These are phyloP conservation scores for Aureobasidium lini DNA, from an alignment of 2,329 filamentous ascomycete genomes.

Conservation along the genomic window DNA sequence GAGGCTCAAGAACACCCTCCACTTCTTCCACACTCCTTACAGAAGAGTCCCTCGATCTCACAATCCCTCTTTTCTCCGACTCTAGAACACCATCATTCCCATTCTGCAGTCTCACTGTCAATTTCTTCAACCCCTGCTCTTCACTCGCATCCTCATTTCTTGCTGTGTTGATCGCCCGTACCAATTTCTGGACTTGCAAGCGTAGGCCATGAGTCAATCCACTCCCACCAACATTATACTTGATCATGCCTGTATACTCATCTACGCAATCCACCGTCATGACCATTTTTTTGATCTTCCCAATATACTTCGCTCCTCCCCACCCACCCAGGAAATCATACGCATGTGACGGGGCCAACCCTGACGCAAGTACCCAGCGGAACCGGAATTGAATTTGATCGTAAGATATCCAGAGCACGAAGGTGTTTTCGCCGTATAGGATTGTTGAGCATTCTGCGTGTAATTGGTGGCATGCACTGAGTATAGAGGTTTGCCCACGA, in stretches of 20 bases:
- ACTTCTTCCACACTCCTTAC: constrained; percentile 28
- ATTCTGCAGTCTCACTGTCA: constrained; percentile 17
- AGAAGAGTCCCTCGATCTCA: constrained; percentile 22
- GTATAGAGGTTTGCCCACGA: constrained; percentile 33
- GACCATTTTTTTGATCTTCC: constrained; percentile 34
- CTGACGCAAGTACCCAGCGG: constrained; percentile 34
- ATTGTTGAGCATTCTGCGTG: constrained; percentile 38
- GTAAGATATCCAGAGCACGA: constrained; percentile 40
- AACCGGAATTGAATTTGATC: constrained; percentile 37
- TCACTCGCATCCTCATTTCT: constrained; percentile 19
- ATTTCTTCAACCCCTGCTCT: constrained; percentile 15
- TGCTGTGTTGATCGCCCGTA: constrained; percentile 28
- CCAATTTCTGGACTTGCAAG: constrained; percentile 34
- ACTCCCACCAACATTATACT: constrained; percentile 41
- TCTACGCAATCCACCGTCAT: constrained; percentile 42
- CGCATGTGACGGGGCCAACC: constrained; percentile 33
- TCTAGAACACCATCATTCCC: constrained; percentile 24
- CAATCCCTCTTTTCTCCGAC: constrained; percentile 24
- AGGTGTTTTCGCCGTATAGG: constrained; percentile 40
- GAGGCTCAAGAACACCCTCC: constrained; percentile 37
- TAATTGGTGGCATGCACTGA: constrained; percentile 34
- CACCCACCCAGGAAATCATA: constrained; percentile 37
- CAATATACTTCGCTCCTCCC: constrained; percentile 31
- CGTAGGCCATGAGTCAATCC: constrained; percentile 37
- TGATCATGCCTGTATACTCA: constrained; percentile 44